Conservation (phyloP, 2,329 filamentous ascomycete genomes). For the Penicillium sumatraense region DNA sequence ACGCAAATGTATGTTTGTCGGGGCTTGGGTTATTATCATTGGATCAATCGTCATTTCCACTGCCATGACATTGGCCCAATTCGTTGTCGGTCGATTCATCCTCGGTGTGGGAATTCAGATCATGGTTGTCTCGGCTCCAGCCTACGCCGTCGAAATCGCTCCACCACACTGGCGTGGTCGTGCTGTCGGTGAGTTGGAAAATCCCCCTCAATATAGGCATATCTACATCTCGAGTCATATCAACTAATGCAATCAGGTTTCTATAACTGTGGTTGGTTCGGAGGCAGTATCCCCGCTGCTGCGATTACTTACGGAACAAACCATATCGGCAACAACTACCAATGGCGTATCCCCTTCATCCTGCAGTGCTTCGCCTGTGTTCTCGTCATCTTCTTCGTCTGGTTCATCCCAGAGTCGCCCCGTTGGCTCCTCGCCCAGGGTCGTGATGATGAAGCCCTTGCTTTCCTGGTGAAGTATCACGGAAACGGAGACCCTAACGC, state of each 20-base stretch:
- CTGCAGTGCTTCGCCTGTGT: slow-evolving; percentile 68
- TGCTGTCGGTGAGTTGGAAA: slow-evolving; percentile 42
- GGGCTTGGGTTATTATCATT: slow-evolving; percentile 51
- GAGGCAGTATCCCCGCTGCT: slow-evolving; percentile 56
- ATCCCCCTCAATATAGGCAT: background rate
- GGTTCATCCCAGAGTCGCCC: slow-evolving; percentile 71
- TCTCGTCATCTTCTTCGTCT: slow-evolving; percentile 58
- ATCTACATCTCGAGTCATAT: background rate
- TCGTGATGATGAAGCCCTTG: slow-evolving; percentile 25
- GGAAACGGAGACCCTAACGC: slow-evolving; percentile 32
- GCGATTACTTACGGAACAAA: slow-evolving; percentile 55
- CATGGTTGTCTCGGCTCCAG: slow-evolving; percentile 56
- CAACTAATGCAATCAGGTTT: slow-evolving; percentile 34
- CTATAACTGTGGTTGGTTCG: slow-evolving; percentile 61
- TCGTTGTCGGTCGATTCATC: slow-evolving; percentile 54
- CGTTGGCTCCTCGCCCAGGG: slow-evolving; percentile 49
- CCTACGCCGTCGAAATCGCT: slow-evolving; percentile 55
- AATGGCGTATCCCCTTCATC: slow-evolving; percentile 68
- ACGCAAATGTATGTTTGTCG: slow-evolving; percentile 52
- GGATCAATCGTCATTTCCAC: slow-evolving; percentile 52
- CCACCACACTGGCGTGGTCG: slow-evolving; percentile 58
- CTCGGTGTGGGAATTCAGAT: slow-evolving; percentile 54
- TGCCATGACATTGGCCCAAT: slow-evolving; percentile 40
- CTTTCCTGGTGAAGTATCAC: slow-evolving; percentile 31
- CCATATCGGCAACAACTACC: slow-evolving; percentile 51